Percentiles rank a stretch among this genome's conserved stretches.
phyloP scores from a whole-genome alignment of 108 stramenopile genomes.

The Stephanodiscus triporus region DNA sequence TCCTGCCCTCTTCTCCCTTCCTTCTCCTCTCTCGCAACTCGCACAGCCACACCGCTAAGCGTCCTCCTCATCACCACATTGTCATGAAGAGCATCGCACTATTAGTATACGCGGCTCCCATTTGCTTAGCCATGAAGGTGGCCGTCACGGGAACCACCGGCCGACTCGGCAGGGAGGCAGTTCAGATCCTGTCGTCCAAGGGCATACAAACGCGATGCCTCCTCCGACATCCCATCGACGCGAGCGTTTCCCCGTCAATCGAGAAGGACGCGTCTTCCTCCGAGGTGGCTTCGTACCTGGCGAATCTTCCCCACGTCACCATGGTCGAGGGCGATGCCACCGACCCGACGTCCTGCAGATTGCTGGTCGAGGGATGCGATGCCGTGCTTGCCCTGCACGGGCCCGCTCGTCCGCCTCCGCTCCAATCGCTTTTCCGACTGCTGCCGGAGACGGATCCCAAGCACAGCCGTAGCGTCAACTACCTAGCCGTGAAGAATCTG shows the following conservation, averaged over 20 bases:
- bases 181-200: conserved; percentile 23
- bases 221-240: conserved; percentile 33
- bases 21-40: too few relatives aligned
- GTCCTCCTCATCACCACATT: neutral
- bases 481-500: conserved; percentile 64
- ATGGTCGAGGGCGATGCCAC: conserved; percentile 60
- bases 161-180: conserved; percentile 36
- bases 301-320: conserved; percentile 37
- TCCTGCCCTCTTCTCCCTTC: too few relatives aligned
- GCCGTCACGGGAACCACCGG: conserved; percentile 49
- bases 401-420: conserved; percentile 36
- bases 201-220: conserved; percentile 37
- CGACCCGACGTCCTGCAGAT: conserved; percentile 28
- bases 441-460: conserved; percentile 49
- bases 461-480: conserved; percentile 75
- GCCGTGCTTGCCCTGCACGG: conserved; percentile 55
- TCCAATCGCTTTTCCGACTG: conserved; percentile 44
- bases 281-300: conserved; percentile 49
- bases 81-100: conserved; percentile 1
- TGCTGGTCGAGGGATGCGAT: conserved; percentile 57
- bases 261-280: conserved; percentile 17
- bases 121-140: conserved; percentile 34
- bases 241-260: conserved; percentile 32
- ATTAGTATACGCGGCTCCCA: too few relatives aligned
- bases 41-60: too few relatives aligned